Evolutionary conservation across 2,329 filamentous ascomycete genomes (phyloP), one percentile per base, ranked within the genome.

Genomic region (Aspergillus sp.): DNA sequence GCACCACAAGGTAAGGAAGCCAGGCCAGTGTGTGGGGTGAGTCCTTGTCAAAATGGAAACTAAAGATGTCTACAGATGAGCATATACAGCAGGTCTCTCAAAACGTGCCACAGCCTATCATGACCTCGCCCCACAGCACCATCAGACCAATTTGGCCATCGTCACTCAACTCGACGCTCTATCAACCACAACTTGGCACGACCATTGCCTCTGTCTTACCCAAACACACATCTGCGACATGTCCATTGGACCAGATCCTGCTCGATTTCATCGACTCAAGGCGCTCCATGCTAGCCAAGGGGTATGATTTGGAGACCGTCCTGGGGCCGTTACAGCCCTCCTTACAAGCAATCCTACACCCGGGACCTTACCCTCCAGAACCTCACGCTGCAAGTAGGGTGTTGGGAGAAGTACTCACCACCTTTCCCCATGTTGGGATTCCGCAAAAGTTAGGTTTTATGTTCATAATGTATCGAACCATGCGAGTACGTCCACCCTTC

Each of bases 191-290:
- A n/a, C 12, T 17, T 13, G 8, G 34, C n/a, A 30, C 38, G 4
- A 13, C 17, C 4, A 52, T 52, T 30, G 38, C 48, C 5, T 43
- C 48, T 9, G 38, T 42, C 3, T 17, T 52, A 4, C 48, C 48
- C 24, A 52, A 42, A 13, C 48, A 52, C 13, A 52, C 36, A 5
- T 11, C 48, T 7, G 48, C 48, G 9, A 52, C 48, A 3, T 52
- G 48, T 22, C 48, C 48, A 15, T 22, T 52, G 20, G 48, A 52
- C 13, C 48, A 52, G 48, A 52, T 52, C 24, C 48, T 52, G 9
- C 48, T 52, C 12, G 48, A 52, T 32, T 52, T 42, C 24, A 41
- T 43, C 20, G 9, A 12, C 13, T 42, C 48, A 8, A 22, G 34
- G 22, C 48, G 48, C 5, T 42, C 48, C 8, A 30, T 52, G 36